Evolutionary conservation across 495 filamentous ascomycete genomes (phyloP).

Genomic region (Choiromyces venosus): DNA sequence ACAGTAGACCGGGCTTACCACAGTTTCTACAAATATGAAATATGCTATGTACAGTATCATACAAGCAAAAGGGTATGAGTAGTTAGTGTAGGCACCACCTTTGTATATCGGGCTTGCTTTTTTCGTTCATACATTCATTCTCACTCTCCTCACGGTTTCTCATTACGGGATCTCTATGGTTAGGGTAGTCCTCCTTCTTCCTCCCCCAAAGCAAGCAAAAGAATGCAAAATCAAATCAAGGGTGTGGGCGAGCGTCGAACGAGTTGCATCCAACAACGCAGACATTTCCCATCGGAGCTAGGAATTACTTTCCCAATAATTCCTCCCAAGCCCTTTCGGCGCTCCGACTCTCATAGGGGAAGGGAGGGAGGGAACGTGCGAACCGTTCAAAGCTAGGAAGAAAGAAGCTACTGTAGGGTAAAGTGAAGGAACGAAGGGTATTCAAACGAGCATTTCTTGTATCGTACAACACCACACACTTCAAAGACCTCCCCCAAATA

Average conservation of each 20-base stretch:
- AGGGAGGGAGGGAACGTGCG: constrained; percentile 30
- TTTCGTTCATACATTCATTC: not conserved
- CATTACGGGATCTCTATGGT: not conserved
- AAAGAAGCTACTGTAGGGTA: constrained; percentile 20
- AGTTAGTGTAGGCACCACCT: not conserved
- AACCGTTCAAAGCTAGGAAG: constrained; percentile 30
- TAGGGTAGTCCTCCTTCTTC: not conserved
- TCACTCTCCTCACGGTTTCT: not conserved
- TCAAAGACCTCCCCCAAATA: not conserved
- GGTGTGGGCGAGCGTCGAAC: constrained; percentile 38
- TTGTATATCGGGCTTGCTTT: not conserved
- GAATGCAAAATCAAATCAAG: not conserved
- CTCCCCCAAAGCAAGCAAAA: not conserved
- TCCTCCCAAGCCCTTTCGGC: constrained; percentile 32
- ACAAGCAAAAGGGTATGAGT: not conserved
- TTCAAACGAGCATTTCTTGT: not conserved
- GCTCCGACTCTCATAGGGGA: constrained; percentile 26
- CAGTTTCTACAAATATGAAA: not conserved
- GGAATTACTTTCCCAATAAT: constrained; percentile 23
- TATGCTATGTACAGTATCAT: not conserved
- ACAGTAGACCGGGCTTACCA: not conserved
- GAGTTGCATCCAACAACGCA: constrained; percentile 29
- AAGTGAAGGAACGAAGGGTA: not conserved
- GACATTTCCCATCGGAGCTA: constrained; percentile 30
- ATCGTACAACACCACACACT: not conserved